Evolutionary conservation across 805 yeast genomes (phyloP).

Genomic region (Kuraishia ogatae): DNA sequence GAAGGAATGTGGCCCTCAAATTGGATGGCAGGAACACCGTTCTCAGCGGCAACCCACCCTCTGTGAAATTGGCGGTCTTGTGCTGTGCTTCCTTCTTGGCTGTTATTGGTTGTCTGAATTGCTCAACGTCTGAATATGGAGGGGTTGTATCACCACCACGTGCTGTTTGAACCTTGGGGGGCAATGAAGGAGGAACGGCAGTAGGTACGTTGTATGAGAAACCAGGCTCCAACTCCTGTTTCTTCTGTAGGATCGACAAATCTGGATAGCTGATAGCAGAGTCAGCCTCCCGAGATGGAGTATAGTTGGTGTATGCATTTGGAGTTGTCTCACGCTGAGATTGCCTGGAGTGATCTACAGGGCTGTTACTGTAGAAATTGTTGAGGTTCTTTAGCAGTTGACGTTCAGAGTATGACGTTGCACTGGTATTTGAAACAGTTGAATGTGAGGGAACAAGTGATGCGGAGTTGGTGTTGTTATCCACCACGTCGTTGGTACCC

Average conservation of each 20-base stretch:
- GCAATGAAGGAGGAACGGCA: not conserved
- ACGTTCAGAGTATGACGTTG: not conserved
- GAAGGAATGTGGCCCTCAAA: slow-evolving; percentile 33
- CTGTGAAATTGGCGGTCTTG: slow-evolving; percentile 35
- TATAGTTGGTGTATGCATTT: not conserved
- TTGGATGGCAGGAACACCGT: slow-evolving; percentile 40
- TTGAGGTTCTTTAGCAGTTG: not conserved
- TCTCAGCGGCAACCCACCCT: slow-evolving; percentile 48
- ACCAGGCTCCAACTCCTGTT: not conserved
- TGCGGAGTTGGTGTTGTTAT: not conserved
- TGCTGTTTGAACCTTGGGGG: not conserved
- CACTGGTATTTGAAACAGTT: not conserved
- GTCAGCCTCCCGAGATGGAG: not conserved
- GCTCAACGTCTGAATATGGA: not conserved
- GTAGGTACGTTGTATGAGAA: not conserved
- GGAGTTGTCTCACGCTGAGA: not conserved
- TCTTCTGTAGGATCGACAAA: not conserved
- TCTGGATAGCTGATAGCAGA: not conserved
- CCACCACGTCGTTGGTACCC: not conserved
- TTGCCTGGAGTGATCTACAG: not conserved
- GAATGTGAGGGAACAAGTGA: not conserved
- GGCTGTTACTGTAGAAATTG: not conserved
- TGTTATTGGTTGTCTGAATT: too few relatives aligned
- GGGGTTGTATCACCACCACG: not conserved
- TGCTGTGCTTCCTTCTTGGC: slow-evolving; percentile 18